phyloP scores from a whole-genome alignment of 129 eudicot genomes.

The Logfia minima region DNA sequence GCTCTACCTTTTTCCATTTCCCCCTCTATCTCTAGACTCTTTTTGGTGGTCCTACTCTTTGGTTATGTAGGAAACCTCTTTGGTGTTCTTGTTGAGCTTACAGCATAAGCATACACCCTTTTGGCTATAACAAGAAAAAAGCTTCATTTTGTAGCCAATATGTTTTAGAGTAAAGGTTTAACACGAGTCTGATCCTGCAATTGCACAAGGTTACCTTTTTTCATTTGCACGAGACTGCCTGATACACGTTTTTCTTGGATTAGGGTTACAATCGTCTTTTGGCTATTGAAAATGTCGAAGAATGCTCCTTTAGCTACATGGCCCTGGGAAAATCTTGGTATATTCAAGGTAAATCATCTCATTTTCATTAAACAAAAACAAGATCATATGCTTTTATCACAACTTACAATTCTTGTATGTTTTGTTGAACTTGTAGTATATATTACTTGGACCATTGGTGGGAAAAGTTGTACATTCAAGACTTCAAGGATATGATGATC shows the following conservation, averaged over 20 bases:
- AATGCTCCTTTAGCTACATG: conserved; percentile 49
- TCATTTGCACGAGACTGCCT: neutral
- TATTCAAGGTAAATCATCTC: conserved; percentile 45
- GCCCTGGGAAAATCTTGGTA: conserved; percentile 72
- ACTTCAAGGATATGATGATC: conserved; percentile 33
- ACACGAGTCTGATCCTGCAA: neutral
- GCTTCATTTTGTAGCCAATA: conserved; percentile 14
- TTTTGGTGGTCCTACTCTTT: conserved; percentile 19
- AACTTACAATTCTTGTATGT: neutral
- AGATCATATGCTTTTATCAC: neutral
- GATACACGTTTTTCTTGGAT: neutral
- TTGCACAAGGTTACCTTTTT: neutral
- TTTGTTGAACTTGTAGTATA: conserved; percentile 39
- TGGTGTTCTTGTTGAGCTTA: conserved; percentile 16
- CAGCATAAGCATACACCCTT: conserved; percentile 20
- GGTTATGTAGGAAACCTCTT: conserved; percentile 2
- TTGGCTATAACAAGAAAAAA: conserved; percentile 21
- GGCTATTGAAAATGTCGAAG: conserved; percentile 23
- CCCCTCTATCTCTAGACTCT: neutral
- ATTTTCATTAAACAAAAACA: neutral
- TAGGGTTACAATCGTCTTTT: conserved; percentile 13
- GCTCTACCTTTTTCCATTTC: neutral
- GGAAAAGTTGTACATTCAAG: conserved; percentile 46
- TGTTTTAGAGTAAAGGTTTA: conserved; percentile 6
- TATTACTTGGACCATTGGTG: conserved; percentile 63